These are phyloP conservation scores for Talaromyces verruculosus DNA, from an alignment of 2,329 filamentous ascomycete species.

Conservation along the genomic window DNA sequence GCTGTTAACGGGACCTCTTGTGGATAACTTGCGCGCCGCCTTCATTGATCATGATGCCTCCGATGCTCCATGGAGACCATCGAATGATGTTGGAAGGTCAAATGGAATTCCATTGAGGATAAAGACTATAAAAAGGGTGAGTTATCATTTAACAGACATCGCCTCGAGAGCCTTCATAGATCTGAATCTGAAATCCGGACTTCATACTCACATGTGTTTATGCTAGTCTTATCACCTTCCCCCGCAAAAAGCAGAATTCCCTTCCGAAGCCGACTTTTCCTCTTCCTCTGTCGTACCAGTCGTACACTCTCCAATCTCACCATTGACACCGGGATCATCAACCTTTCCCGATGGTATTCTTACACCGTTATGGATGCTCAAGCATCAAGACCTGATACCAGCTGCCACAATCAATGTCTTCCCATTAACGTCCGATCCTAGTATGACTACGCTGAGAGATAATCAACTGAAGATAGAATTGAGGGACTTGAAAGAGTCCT, in stretches of 20 bases:
- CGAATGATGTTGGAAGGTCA: constrained; percentile 53
- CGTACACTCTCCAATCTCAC: constrained; percentile 90
- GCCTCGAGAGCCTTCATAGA: background rate
- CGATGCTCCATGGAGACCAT: constrained; percentile 65
- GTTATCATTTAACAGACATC: constrained; percentile 35
- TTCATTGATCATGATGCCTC: constrained; percentile 67
- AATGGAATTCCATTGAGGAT: constrained; percentile 63
- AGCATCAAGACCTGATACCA: constrained; percentile 82
- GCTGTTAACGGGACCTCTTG: constrained; percentile 63
- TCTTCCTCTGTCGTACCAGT: constrained; percentile 47
- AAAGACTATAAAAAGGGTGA: constrained; percentile 76
- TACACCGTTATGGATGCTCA: constrained; percentile 77
- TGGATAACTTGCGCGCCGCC: constrained; percentile 63
- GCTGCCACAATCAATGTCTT: constrained; percentile 81
- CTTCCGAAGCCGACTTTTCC: constrained; percentile 52
- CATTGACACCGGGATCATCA: constrained; percentile 76
- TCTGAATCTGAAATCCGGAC: background rate
- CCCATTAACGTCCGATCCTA: constrained; percentile 68
- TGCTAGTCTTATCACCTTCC: constrained; percentile 56
- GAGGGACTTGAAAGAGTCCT: constrained; percentile 68
- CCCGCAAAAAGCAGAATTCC: constrained; percentile 62
- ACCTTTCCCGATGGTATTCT: constrained; percentile 90
- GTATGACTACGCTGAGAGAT: constrained; percentile 75
- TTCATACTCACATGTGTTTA: constrained; percentile 10
- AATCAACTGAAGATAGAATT: constrained; percentile 87